phyloP scores from a whole-genome alignment of 2,329 filamentous ascomycete genomes.

The Colletotrichum tropicicola region DNA sequence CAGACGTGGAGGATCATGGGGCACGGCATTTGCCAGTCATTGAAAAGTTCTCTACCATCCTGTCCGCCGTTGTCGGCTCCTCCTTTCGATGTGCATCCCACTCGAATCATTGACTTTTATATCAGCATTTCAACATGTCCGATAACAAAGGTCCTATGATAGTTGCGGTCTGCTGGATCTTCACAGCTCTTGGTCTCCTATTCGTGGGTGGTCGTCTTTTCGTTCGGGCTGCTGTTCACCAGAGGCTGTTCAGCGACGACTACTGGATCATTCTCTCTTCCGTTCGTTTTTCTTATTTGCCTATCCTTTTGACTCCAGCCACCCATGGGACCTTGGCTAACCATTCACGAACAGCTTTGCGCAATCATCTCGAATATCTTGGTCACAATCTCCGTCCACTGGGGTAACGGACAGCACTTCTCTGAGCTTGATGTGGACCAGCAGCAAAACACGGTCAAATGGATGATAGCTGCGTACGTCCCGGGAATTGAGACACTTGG shows the following conservation, averaged over 20 bases:
- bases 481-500: slow-evolving; percentile 38
- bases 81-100: not conserved
- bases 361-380: not conserved
- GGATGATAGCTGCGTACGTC: slow-evolving; percentile 36
- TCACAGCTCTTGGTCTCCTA: slow-evolving; percentile 28
- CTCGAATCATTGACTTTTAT: not conserved
- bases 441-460: slow-evolving; percentile 20
- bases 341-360: not conserved
- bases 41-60: too few relatives aligned
- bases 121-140: not conserved
- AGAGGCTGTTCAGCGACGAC: slow-evolving; percentile 30
- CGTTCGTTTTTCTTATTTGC: not conserved
- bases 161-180: slow-evolving; percentile 30
- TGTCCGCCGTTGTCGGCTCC: too few relatives aligned
- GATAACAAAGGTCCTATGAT: slow-evolving; percentile 33
- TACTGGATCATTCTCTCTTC: slow-evolving; percentile 25
- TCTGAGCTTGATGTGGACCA: slow-evolving; percentile 26
- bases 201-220: slow-evolving; percentile 29
- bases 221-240: slow-evolving; percentile 23
- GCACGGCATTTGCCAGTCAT: too few relatives aligned
- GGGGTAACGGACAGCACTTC: slow-evolving; percentile 35
- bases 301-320: too few relatives aligned
- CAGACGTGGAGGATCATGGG: too few relatives aligned
- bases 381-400: slow-evolving; percentile 28
- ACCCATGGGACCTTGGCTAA: not conserved